phyloP scores from a whole-genome alignment of 805 yeast species.

The Torulaspora indica region DNA sequence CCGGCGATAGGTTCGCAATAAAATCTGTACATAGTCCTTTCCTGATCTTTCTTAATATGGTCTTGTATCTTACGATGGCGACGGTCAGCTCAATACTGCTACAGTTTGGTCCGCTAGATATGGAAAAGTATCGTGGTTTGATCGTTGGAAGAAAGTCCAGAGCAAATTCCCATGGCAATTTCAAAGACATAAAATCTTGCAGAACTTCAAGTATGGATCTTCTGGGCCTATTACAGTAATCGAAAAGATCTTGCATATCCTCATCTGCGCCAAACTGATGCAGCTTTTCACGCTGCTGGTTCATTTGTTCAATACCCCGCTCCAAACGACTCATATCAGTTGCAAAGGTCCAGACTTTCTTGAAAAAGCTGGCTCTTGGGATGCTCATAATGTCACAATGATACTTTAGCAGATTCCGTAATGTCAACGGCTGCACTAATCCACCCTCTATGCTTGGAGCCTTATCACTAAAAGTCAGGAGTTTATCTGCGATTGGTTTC shows the following conservation, averaged over 20 bases:
- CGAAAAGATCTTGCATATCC: constrained; percentile 75
- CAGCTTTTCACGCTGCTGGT: constrained; percentile 70
- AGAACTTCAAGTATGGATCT: constrained; percentile 80
- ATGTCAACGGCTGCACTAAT: constrained; percentile 54
- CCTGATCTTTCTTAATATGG: constrained; percentile 70
- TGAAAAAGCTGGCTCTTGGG: constrained; percentile 81
- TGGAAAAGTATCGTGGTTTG: constrained; percentile 78
- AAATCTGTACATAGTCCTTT: constrained; percentile 80
- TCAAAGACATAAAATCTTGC: constrained; percentile 71
- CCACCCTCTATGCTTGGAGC: constrained; percentile 51
- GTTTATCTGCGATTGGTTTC: constrained; percentile 62
- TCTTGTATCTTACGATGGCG: constrained; percentile 82
- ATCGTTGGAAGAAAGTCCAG: constrained; percentile 75
- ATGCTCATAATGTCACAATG: constrained; percentile 79
- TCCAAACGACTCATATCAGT: constrained; percentile 40
- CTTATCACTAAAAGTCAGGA: constrained; percentile 33
- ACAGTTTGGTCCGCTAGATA: constrained; percentile 52
- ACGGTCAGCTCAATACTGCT: constrained; percentile 63
- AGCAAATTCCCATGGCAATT: constrained; percentile 68
- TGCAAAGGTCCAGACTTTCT: constrained; percentile 68
- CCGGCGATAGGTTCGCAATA: constrained; percentile 48
- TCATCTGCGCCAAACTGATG: constrained; percentile 67
- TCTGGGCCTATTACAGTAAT: constrained; percentile 91
- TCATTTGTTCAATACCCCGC: constrained; percentile 33
- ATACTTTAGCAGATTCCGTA: constrained; percentile 66